Base-by-base conservation (phyloP, 495 filamentous ascomycete species). In the Xylaria curta region DNA sequence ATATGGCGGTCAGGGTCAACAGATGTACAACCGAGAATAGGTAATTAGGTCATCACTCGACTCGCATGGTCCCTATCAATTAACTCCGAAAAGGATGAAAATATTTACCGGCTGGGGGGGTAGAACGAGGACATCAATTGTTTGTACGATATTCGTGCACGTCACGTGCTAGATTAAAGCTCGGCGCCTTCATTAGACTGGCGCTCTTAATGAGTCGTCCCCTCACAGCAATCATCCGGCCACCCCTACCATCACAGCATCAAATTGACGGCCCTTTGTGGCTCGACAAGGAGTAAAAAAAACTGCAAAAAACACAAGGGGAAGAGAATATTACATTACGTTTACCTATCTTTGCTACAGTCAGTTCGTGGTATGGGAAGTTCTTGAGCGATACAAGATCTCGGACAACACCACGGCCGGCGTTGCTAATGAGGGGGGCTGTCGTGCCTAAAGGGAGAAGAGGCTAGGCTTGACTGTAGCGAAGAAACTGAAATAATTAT, bases 11-110 rank as follows among this genome's bases (percentile, higher is more conserved):
- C 84, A 83, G 83, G 89, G 82, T 87, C 82, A 81, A 76, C 78
- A 90, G 82, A 91, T 95, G 86, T 96, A 95, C 81, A 90, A 85
- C 79, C 91, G 92, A 90, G 85, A 90, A 69, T 77, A 69, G 70
- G 56, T 46, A 64, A 17, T n/a, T 44, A 36, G 56, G 81, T 21
- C 4, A 42, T 19, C 13, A 21, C 65, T 56, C 31, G 40, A 42
- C 36, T 65, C 7, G 19, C 38, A 46, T 40, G 0, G 38, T 13
- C 21, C 2, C 26, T 21, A 17, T 28, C 12, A 31, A 42, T 60
- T 40, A 40, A 69, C 46, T 31, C 64, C 19, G 28, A 36, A 15
- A 21, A 66, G 7, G 46, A 15, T 53, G 46, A 13, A 4, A 28
- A 53, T 5, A 38, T n/a, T 36, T 19, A n/a, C 36, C 17, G 5